phyloP scores from a whole-genome alignment of 2,329 filamentous ascomycete species.

The Aspergillus jensenii region DNA sequence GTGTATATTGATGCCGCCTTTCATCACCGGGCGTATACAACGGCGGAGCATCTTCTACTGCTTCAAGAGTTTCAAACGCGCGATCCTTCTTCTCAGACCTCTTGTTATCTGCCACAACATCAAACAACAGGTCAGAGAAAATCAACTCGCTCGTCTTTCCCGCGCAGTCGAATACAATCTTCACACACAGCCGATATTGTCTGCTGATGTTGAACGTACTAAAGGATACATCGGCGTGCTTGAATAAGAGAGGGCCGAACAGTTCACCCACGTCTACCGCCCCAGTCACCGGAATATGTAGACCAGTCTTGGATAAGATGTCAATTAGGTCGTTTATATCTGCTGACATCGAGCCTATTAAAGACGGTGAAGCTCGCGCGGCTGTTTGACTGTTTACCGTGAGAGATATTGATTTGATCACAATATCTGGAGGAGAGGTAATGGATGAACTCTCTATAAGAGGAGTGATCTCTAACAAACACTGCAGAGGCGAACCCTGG shows the following conservation, averaged over 20 bases:
- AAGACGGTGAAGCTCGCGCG: slow-evolving; percentile 11
- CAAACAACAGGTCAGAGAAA: neutral
- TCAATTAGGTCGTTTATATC: slow-evolving; percentile 12
- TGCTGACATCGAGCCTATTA: slow-evolving; percentile 13
- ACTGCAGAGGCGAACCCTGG: neutral
- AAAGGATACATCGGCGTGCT: neutral
- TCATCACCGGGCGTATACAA: neutral
- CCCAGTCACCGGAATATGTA: neutral
- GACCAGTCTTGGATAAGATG: slow-evolving; percentile 4
- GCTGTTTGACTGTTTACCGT: slow-evolving; percentile 8
- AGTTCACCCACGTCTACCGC: neutral
- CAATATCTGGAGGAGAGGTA: neutral
- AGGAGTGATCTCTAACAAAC: neutral
- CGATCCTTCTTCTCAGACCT: neutral
- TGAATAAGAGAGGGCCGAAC: neutral
- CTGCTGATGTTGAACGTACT: neutral
- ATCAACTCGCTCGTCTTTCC: neutral
- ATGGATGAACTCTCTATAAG: neutral
- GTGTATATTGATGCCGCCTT: too few species aligned
- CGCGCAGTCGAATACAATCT: neutral
- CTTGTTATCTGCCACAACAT: neutral
- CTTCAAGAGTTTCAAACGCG: neutral
- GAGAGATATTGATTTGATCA: neutral
- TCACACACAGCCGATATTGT: neutral
- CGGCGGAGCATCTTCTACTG: neutral